Conservation (phyloP, 306 rosid genomes). For the Quercus variabilis region DNA sequence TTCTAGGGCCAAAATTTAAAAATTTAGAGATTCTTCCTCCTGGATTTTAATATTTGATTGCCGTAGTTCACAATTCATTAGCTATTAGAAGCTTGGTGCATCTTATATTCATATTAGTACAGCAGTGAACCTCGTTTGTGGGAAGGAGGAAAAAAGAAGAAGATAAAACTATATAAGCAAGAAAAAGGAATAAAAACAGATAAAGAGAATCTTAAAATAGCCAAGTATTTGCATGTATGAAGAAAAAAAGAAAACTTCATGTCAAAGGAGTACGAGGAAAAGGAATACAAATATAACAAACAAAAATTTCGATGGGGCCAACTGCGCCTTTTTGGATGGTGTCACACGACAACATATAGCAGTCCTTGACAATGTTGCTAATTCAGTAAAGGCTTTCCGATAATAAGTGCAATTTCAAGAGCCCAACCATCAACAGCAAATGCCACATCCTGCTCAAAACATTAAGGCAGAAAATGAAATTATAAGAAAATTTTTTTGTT, state of each 20-base stretch:
- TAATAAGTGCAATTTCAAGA: constrained; percentile 90
- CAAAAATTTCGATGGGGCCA: constrained; percentile 14
- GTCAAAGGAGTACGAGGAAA: background rate
- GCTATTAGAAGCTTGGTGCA: background rate
- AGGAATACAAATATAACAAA: background rate
- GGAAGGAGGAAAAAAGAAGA: background rate
- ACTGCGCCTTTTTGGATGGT: constrained; percentile 99
- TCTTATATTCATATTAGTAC: background rate
- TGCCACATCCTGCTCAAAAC: constrained; percentile 70
- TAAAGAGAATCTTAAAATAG: constrained; percentile 8
- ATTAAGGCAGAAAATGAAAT: constrained; percentile 10
- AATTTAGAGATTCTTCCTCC: background rate
- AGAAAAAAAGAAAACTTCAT: background rate
- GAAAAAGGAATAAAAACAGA: background rate
- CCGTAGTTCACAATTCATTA: background rate
- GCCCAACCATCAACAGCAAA: constrained; percentile 99
- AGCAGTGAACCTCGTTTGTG: background rate
- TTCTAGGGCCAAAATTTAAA: background rate
- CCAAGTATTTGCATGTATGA: constrained; percentile 6
- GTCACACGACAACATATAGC: constrained; percentile 99
- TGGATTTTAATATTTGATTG: background rate
- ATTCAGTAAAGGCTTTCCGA: constrained; percentile 86
- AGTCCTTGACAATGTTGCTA: constrained; percentile 94
- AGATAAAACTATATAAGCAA: background rate
- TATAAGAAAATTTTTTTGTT: background rate